A percentile compares a stretch with the other conserved stretches of the same genome.
phyloP scores from a whole-genome alignment of 2,329 filamentous ascomycete species.

The Cytospora leucostoma region DNA sequence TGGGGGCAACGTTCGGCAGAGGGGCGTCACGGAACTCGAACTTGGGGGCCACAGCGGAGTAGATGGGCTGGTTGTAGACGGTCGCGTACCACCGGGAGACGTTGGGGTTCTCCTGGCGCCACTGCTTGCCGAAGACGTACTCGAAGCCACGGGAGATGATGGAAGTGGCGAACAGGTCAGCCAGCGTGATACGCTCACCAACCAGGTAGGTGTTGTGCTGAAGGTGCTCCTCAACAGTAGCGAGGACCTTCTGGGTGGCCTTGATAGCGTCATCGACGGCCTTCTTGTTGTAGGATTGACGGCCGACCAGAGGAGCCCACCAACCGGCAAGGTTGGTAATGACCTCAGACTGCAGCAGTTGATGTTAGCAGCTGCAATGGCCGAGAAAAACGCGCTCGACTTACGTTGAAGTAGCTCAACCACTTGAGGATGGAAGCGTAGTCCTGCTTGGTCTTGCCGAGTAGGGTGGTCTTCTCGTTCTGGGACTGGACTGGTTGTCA shows the following conservation, averaged over 20 bases:
- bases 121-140: slow-evolving; percentile 91
- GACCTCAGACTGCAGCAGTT: slow-evolving; percentile 59
- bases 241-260: slow-evolving; percentile 66
- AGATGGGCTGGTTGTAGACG: slow-evolving; percentile 89
- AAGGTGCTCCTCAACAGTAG: slow-evolving; percentile 83
- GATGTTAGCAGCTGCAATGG: slow-evolving; percentile 9
- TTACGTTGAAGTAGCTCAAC: slow-evolving; percentile 90
- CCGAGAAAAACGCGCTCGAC: too few species aligned
- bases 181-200: slow-evolving; percentile 94
- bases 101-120: slow-evolving; percentile 80
- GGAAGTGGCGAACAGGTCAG: slow-evolving; percentile 82
- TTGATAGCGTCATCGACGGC: slow-evolving; percentile 78
- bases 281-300: slow-evolving; percentile 96
- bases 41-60: slow-evolving; percentile 75
- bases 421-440: slow-evolving; percentile 97
- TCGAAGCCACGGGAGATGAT: slow-evolving; percentile 87
- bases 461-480: slow-evolving; percentile 99
- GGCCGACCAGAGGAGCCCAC: slow-evolving; percentile 84
- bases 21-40: slow-evolving; percentile 80
- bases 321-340: slow-evolving; percentile 72
- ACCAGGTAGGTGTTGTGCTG: slow-evolving; percentile 94
- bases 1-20: slow-evolving; percentile 67
- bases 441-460: slow-evolving; percentile 99
- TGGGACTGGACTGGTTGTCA: slow-evolving; percentile 59
- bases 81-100: slow-evolving; percentile 93